phyloP scores from a whole-genome alignment of 2,329 filamentous ascomycete species.

The Trichoderma sp. region DNA sequence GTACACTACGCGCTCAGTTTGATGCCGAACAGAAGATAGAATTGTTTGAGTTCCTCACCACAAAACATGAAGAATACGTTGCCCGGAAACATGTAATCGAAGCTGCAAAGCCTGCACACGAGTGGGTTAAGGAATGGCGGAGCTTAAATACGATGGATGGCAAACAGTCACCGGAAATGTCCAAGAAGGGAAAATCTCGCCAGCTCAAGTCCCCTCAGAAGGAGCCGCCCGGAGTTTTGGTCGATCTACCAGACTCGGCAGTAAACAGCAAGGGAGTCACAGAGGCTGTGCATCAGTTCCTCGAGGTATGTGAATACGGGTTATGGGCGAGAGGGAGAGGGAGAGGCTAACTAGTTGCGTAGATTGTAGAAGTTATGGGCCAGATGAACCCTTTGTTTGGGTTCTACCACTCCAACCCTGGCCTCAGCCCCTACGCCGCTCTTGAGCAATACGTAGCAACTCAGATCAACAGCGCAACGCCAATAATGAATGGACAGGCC shows the following conservation, averaged over 20 bases:
- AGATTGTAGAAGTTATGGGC: slow-evolving; percentile 67
- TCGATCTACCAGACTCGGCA: slow-evolving; percentile 60
- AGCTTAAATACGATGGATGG: slow-evolving; percentile 58
- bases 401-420: slow-evolving; percentile 57
- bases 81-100: slow-evolving; percentile 66
- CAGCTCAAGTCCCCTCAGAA: slow-evolving; percentile 60
- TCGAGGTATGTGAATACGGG: slow-evolving; percentile 54
- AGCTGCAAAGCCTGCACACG: slow-evolving; percentile 61
- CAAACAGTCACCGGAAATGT: slow-evolving; percentile 66
- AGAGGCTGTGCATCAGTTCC: slow-evolving; percentile 62
- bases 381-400: slow-evolving; percentile 66
- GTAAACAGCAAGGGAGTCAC: slow-evolving; percentile 63
- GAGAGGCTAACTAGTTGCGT: slow-evolving; percentile 24
- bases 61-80: slow-evolving; percentile 79
- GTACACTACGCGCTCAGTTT: slow-evolving; percentile 76
- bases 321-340: background rate
- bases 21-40: slow-evolving; percentile 79
- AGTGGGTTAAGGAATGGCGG: slow-evolving; percentile 67
- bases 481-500: slow-evolving; percentile 50
- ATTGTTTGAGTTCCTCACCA: slow-evolving; percentile 77
- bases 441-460: slow-evolving; percentile 60
- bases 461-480: slow-evolving; percentile 45
- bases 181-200: slow-evolving; percentile 64
- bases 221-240: slow-evolving; percentile 57
- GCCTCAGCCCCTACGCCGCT: slow-evolving; percentile 57